Conservation (phyloP, 495 filamentous ascomycete species). For the Polyplosphaeria fusca region DNA sequence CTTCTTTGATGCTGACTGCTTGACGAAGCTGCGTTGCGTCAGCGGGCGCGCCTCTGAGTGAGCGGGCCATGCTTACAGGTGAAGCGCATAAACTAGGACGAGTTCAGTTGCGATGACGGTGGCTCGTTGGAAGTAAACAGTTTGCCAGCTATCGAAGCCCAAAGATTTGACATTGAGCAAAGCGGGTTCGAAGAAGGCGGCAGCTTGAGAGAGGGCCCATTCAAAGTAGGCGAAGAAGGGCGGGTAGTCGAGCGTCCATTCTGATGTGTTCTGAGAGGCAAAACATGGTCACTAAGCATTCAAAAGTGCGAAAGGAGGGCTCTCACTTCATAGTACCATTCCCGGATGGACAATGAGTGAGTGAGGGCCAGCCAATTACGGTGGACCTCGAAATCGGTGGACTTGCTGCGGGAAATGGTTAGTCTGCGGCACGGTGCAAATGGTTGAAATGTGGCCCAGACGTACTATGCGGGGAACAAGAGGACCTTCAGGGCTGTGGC, state of each 20-base stretch:
- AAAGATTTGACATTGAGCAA: conserved; percentile 83
- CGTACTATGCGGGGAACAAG: conserved; percentile 94
- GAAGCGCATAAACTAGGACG: conserved; percentile 77
- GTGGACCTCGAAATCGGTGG: conserved; percentile 98
- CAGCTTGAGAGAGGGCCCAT: conserved; percentile 83
- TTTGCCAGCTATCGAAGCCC: conserved; percentile 83
- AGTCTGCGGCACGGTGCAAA: conserved; percentile 11
- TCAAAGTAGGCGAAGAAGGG: conserved; percentile 98
- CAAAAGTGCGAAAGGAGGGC: neutral
- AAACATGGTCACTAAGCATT: neutral
- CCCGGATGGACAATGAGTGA: conserved; percentile 75
- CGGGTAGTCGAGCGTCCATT: conserved; percentile 99
- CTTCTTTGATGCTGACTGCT: conserved; percentile 67
- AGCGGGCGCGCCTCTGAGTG: conserved; percentile 1
- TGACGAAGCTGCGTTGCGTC: conserved; percentile 57
- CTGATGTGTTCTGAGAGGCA: conserved; percentile 68
- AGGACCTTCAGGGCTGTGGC: conserved; percentile 90
- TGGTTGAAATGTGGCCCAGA: conserved; percentile 26
- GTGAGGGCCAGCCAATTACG: conserved; percentile 97
- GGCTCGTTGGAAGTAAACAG: conserved; percentile 84
- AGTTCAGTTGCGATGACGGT: conserved; percentile 88
- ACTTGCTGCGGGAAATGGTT: conserved; percentile 63
- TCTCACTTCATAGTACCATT: conserved; percentile 89
- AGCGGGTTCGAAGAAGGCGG: conserved; percentile 68
- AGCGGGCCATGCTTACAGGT: conserved; percentile 53